These are phyloP conservation scores for Eremochloa ophiuroides DNA, from an alignment of 176 grass and related monocot species.

Conservation along the genomic window DNA sequence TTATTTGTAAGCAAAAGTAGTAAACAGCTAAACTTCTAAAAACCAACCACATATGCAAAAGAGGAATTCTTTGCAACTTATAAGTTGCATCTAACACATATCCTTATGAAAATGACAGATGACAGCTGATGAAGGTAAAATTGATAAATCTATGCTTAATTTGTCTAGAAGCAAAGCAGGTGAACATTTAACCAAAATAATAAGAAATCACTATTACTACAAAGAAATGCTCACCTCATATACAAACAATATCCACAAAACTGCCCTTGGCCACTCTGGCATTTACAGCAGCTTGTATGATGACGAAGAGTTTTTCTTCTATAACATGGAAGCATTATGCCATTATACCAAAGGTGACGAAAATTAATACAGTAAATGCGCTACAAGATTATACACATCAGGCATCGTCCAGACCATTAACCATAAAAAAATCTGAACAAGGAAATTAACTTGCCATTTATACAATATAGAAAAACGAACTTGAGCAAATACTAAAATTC, in stretches of 20 bases:
- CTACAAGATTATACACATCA: neutral
- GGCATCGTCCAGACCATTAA: neutral
- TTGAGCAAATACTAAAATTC: neutral
- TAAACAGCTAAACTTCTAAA: too few relatives aligned
- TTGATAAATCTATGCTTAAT: neutral
- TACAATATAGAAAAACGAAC: neutral
- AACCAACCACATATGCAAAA: neutral
- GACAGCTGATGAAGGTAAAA: neutral
- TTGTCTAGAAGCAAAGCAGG: neutral
- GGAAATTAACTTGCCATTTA: too few relatives aligned
- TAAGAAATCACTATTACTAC: neutral
- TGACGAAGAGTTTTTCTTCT: conserved; percentile 91
- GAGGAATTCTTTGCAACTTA: neutral
- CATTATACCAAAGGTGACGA: neutral
- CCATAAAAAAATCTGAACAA: neutral
- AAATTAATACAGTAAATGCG: neutral
- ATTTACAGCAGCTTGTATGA: conserved; percentile 69
- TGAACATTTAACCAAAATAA: neutral
- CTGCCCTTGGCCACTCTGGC: conserved; percentile 81
- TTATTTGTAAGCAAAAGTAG: too few relatives aligned
- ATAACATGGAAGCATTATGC: conserved; percentile 12
- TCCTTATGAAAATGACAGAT: neutral
- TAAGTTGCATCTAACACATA: neutral
- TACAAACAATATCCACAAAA: conserved; percentile 96
- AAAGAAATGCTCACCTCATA: conserved; percentile 55